Evolutionary conservation across 805 yeast genomes (phyloP), one percentile per base, ranked within the genome.

Genomic region (Cyberlindnera misumaiensis): DNA sequence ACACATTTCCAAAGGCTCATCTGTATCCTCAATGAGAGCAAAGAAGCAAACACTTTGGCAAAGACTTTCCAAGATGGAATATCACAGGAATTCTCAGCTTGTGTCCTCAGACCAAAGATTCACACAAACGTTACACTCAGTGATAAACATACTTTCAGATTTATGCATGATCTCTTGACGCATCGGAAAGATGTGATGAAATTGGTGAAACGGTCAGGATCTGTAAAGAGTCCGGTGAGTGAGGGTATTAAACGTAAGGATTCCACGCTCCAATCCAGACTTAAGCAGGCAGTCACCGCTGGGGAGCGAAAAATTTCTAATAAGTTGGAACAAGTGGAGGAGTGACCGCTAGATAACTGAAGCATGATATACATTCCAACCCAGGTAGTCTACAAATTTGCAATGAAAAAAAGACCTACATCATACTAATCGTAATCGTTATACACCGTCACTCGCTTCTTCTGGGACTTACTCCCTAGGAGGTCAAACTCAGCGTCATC

Each of bases 1-100:
- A 77, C 87, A 2, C 95, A 86, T 58, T 73, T 86, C 55, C 70
- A 72, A 37, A 67, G 94, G 34, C 61, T 86, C 40, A 72, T 80
- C 22, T 59, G 71, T 17, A 72, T 75, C 25, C 59, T 78, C 55
- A 52, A 68, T 55, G 60, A 74, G 70, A 54, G 67, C 55, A 46
- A 72, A 54, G 56, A 62, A 51, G 54, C 60, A 52, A 48, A 55
- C 44, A 38, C 64, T 10, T 40, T 60, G 11, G 59, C 66, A 0
- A 54, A 58, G 0, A 65, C 65, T 22, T 70, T 74, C 51, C 58
- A 55, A 12, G 49, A 49, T 20, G 63, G 64, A n/a, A 68, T 86
- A 18, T 71, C 86, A 5, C 76, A 75, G 44, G 88, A 81, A 48
- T 75, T 84, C 49, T 79, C 85, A 1, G 67, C 67, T 28, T 74